Conservation (phyloP, 805 yeast genomes). For the Candida cerambycidarum region DNA sequence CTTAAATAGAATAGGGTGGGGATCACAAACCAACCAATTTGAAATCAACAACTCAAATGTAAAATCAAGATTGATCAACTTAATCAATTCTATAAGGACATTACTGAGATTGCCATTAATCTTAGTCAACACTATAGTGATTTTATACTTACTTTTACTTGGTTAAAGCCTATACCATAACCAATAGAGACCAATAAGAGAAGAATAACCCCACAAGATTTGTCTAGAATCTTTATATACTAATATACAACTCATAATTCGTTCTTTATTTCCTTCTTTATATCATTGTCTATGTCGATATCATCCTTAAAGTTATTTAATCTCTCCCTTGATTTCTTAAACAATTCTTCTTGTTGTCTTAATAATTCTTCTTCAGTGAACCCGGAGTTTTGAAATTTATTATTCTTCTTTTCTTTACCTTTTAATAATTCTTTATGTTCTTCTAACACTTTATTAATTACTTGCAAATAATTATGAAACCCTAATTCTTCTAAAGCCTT, state of each 20-base stretch:
- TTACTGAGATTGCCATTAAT: constrained; percentile 74
- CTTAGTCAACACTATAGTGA: constrained; percentile 62
- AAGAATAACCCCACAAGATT: not conserved
- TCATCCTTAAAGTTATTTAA: constrained; percentile 27
- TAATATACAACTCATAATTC: constrained; percentile 8
- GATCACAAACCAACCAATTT: constrained; percentile 21
- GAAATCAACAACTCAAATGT: constrained; percentile 35
- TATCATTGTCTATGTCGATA: constrained; percentile 1
- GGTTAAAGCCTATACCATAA: constrained; percentile 5
- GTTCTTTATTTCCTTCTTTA: constrained; percentile 4
- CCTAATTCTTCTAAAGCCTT: constrained; percentile 87
- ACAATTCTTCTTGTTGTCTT: constrained; percentile 88
- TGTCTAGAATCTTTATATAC: not conserved
- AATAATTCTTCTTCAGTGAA: constrained; percentile 88
- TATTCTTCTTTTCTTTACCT: constrained; percentile 85
- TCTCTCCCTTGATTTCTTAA: constrained; percentile 71
- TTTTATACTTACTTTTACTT: constrained; percentile 44
- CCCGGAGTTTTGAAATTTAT: constrained; percentile 91
- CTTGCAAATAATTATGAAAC: constrained; percentile 78
- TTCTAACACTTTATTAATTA: constrained; percentile 71
- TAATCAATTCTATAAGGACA: constrained; percentile 74
- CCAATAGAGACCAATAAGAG: not conserved
- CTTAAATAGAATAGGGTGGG: constrained; percentile 56
- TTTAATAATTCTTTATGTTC: constrained; percentile 89
- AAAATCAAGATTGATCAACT: constrained; percentile 57